phyloP scores from a whole-genome alignment of 2,329 filamentous ascomycete species.

The Penicillium corylophilum region DNA sequence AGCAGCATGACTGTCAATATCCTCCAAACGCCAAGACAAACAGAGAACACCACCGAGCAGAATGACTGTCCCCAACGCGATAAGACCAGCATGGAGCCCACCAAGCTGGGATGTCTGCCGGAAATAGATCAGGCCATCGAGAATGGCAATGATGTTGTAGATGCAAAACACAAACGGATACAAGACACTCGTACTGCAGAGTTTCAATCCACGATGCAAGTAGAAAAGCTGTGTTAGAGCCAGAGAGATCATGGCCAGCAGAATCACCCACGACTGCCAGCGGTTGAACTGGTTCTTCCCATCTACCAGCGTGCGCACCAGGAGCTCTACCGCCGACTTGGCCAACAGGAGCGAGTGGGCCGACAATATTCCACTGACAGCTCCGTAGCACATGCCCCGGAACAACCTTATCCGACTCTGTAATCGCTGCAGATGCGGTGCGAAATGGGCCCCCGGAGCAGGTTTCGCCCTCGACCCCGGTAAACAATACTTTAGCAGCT shows the following conservation, averaged over 20 bases:
- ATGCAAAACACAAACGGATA: conserved; percentile 98
- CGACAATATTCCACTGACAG: conserved; percentile 87
- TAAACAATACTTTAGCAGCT: conserved; percentile 41
- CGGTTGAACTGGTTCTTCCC: conserved; percentile 89
- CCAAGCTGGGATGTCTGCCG: conserved; percentile 79
- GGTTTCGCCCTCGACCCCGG: conserved; percentile 34
- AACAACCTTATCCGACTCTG: conserved; percentile 70
- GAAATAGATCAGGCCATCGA: conserved; percentile 97
- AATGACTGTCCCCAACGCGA: conserved; percentile 81
- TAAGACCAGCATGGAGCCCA: conserved; percentile 66
- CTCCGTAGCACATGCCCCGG: conserved; percentile 82
- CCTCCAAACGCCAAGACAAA: conserved; percentile 88
- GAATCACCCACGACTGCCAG: conserved; percentile 92
- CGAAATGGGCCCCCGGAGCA: conserved; percentile 47
- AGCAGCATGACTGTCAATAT: conserved; percentile 46
- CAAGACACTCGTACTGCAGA: conserved; percentile 91
- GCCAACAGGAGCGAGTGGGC: conserved; percentile 91
- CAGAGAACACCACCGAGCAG: conserved; percentile 85
- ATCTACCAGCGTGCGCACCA: conserved; percentile 83
- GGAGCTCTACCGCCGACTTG: conserved; percentile 92
- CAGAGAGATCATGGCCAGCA: conserved; percentile 74
- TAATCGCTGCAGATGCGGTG: conserved; percentile 33
- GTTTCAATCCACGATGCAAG: conserved; percentile 86
- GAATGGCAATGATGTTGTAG: conserved; percentile 97
- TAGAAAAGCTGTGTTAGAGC: conserved; percentile 93